Base-by-base conservation (phyloP, 331 rosid genomes). In the Pyracantha coccinea region DNA sequence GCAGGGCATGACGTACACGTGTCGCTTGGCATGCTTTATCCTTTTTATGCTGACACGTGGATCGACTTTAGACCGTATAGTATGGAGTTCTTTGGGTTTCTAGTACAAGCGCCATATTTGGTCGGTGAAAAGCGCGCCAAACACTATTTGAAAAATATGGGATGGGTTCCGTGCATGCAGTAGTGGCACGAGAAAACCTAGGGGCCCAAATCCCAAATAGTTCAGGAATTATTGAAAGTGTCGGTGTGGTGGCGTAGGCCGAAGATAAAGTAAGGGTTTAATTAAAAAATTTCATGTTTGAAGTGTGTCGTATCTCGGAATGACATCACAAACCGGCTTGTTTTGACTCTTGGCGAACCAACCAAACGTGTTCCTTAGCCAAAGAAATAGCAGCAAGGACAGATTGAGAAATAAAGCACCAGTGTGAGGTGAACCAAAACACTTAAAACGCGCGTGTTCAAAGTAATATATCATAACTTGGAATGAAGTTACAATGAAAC, bases 11-110 rank as follows among this genome's bases (percentile, higher is more conserved):
- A 8, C 45, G 29, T 20, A 5, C 17, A 58, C 78, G 81, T 72
- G 78, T 81, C 72, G 0, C 3, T 8, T 19, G 54, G 9, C 25
- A 8, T 19, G 23, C 19, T 60, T 53, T 23, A 8, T 10, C 24
- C 66, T 24, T 53, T 61, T 66, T 68, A 20, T 27, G 12, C 2
- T 8, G 4, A 35, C 82, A 74, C 66, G 73, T 68, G 79, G 24
- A 25, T 12, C 47, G 4, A 2, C 3, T 12, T 28, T 7, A 12
- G 23, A 16, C 68, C 68, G 41, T 62, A 0, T 1, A 4, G 1
- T 10, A 1, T 13, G 31, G 14, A 24, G 17, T 59, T 9, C 15
- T 24, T 59, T 5, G 8, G 4, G 8, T 14, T 60, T 24, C 10
- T 60, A 60, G 16, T 24, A 11, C 19, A 60, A 11, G 29, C 16